These are phyloP conservation scores for Coemansia sp. DNA, from an alignment of 192 early-diverging fungal species.

Conservation along the genomic window DNA sequence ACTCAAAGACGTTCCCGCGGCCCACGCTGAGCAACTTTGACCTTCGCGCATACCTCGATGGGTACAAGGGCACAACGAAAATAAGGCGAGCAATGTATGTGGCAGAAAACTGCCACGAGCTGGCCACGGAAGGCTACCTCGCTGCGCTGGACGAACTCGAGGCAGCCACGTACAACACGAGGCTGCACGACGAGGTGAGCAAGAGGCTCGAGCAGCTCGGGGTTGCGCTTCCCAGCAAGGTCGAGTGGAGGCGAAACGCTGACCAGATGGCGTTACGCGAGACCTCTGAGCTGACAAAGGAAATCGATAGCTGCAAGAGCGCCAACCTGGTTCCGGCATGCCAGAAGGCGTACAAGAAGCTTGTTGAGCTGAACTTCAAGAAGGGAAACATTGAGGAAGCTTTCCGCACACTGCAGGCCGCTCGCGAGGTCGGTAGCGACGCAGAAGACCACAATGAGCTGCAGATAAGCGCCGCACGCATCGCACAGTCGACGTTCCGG, in stretches of 20 bases:
- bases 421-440: slow-evolving; percentile 22
- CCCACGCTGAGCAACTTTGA: slow-evolving; percentile 31
- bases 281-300: slow-evolving; percentile 13
- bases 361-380: slow-evolving; percentile 13
- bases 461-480: slow-evolving; percentile 19
- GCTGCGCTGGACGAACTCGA: slow-evolving; percentile 32
- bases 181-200: slow-evolving; percentile 8
- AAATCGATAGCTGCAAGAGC: slow-evolving; percentile 16
- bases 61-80: slow-evolving; percentile 29
- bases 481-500: slow-evolving; percentile 18
- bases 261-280: slow-evolving; percentile 13
- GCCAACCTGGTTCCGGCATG: slow-evolving; percentile 27
- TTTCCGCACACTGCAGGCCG: slow-evolving; percentile 27
- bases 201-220: slow-evolving; percentile 20
- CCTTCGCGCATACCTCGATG: slow-evolving; percentile 25
- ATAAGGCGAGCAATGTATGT: slow-evolving; percentile 28
- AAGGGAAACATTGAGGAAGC: slow-evolving; percentile 28
- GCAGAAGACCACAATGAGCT: slow-evolving; percentile 28
- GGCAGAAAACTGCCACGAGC: slow-evolving; percentile 20
- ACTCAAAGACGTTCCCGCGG: background rate
- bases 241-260: slow-evolving; percentile 10
- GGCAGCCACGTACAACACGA: slow-evolving; percentile 17
- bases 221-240: background rate
- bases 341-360: slow-evolving; percentile 12
- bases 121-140: slow-evolving; percentile 19